Conservation (phyloP, 441 rosid species). For the Gossypium gossypioides region DNA sequence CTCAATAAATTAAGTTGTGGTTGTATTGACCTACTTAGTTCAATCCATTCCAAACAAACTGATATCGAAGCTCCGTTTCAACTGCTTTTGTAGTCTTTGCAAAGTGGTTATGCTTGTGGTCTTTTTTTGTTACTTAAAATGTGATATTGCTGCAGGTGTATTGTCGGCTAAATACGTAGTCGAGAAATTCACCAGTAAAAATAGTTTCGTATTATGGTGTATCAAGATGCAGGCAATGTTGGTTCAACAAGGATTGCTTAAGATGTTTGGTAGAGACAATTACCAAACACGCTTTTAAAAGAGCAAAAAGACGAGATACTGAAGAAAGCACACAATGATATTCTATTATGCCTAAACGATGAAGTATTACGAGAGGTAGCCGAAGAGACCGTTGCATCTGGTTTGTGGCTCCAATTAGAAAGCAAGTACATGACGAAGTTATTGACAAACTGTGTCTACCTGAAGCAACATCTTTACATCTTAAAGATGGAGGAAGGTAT, state of each 20-base stretch:
- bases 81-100: neutral
- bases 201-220: neutral
- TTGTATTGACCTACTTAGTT: no score
- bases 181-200: neutral
- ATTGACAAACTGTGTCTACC: no score
- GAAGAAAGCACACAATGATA: neutral
- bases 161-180: neutral
- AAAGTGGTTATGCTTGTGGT: no score
- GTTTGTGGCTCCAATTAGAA: no score
- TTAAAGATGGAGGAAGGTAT: no score
- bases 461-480: neutral
- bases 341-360: no score
- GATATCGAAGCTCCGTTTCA: no score
- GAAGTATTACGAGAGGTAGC: no score
- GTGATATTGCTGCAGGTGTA: neutral
- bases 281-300: neutral
- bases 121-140: neutral
- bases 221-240: neutral
- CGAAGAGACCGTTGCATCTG: no score
- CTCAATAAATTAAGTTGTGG: neutral
- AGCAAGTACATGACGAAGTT: neutral
- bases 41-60: neutral
- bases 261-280: neutral
- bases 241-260: neutral
- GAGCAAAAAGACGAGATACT: neutral